Evolutionary conservation across 495 filamentous ascomycete species (phyloP), one percentile per base, ranked within the genome.

Genomic region (Hypoxylon rickii): DNA sequence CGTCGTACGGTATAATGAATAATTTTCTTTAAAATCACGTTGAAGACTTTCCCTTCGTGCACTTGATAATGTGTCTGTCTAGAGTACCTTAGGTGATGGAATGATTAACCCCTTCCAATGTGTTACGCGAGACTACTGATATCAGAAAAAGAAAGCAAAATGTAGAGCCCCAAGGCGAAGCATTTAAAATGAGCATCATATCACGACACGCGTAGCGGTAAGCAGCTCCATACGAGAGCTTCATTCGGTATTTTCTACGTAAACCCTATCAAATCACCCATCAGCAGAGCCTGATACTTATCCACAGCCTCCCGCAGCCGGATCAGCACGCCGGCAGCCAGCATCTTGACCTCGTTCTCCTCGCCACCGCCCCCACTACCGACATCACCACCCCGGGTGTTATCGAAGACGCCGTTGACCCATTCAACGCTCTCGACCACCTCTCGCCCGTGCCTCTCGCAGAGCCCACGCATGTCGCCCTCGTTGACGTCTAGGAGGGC

Each of bases 401-500:
- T 69, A 3, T 50, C 53, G 63, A 79, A 80, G 34, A 79, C 72
- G 8, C 38, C 55, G 8, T 54, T 63, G 0, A 74, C 75, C 77
- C 77, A 80, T 52, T 78, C 76, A 20, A 79, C 71, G 51, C 76
- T 83, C 69, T 83, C 78, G 31, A 87, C 78, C 43, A 78, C 76
- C 48, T 81, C 75, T 19, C 71, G 73, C 20, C 83, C 76, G 47
- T 86, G 66, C 41, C 78, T 65, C 65, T 71, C 83, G 65, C 95
- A 92, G 5, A 95, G 75, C 21, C 79, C 77, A 33, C 85, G 81
- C 39, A 92, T 88, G 66, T 93, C 88, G 29, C 83, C 80, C 63
- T 85, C 83, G 51, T 96, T 96, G n/a, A 96, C 76, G 48, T 96
- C 90, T 8, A 97, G 70, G 17, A 96, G 51, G n/a, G 86, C 87